Evolutionary conservation across 176 grass and related monocot genomes (phyloP).

Genomic region (Saccharum officinarum): DNA sequence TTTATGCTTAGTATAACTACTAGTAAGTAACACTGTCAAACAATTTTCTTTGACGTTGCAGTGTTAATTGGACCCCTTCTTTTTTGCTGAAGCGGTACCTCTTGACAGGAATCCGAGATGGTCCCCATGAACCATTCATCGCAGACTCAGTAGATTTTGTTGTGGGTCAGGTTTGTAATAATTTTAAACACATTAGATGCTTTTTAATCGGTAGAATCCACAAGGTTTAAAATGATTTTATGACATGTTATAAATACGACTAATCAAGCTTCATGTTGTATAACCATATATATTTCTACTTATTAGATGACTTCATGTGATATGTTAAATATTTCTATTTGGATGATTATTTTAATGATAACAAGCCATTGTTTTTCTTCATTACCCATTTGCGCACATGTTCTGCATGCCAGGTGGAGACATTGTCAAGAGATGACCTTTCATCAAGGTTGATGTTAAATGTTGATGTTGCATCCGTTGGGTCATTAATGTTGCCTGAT

Average conservation of each 20-base stretch:
- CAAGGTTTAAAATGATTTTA: constrained; percentile 6
- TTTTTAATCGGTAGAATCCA: not conserved
- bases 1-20: constrained; percentile 3
- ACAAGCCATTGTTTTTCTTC: not conserved
- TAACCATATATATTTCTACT: not conserved
- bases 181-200: constrained; percentile 7
- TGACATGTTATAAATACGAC: constrained; percentile 8
- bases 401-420: constrained; percentile 70
- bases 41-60: constrained; percentile 56
- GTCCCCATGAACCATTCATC: constrained; percentile 93
- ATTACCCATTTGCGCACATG: constrained; percentile 9
- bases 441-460: constrained; percentile 93
- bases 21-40: constrained; percentile 8
- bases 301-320: constrained; percentile 9
- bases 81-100: constrained; percentile 98
- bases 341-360: not conserved
- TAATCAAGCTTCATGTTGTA: not conserved
- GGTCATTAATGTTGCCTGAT: constrained; percentile 80
- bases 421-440: constrained; percentile 81
- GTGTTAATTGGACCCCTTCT: constrained; percentile 94
- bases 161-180: constrained; percentile 67
- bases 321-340: not conserved
- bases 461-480: constrained; percentile 91
- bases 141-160: constrained; percentile 99
- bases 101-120: constrained; percentile 91